These are phyloP conservation scores for Chlorella variabilis DNA, from an alignment of 163 green algal species.

Conservation along the genomic window DNA sequence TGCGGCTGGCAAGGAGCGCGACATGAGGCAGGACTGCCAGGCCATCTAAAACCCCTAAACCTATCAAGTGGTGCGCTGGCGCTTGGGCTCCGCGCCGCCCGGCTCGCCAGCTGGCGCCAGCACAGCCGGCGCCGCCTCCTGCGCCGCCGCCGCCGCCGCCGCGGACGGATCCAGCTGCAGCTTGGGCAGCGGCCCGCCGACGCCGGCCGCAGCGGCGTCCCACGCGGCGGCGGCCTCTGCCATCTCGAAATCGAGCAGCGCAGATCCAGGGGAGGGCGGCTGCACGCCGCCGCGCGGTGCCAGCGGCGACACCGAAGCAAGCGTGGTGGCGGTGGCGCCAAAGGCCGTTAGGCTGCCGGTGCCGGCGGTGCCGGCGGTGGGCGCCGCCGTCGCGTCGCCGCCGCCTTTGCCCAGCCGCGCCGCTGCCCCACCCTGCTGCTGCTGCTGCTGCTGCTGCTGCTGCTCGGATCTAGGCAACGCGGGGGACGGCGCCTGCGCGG, in stretches of 20 bases:
- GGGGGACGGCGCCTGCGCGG: not conserved
- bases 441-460: not conserved
- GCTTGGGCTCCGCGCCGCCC: not conserved
- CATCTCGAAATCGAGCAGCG: not conserved
- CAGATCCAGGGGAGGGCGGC: not conserved
- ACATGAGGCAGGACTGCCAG: too few relatives aligned
- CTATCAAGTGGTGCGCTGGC: constrained; percentile 18
- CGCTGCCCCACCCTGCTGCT: not conserved
- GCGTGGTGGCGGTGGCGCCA: not conserved
- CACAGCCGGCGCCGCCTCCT: not conserved
- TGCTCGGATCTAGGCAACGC: not conserved
- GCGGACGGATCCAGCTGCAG: not conserved
- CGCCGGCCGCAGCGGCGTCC: not conserved
- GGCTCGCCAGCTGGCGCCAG: too few relatives aligned
- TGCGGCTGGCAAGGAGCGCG: too few relatives aligned
- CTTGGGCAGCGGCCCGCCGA: not conserved
- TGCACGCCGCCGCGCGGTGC: not conserved
- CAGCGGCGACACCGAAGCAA: not conserved
- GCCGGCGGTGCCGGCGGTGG: not conserved
- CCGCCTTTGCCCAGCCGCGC: not conserved
- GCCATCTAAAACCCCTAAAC: too few relatives aligned
- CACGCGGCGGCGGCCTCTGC: not conserved
- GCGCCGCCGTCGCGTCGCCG: too few relatives aligned
- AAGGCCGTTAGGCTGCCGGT: constrained; percentile 16
- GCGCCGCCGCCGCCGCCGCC: too few relatives aligned